Percentiles rank a stretch among this genome's conserved stretches.
These are phyloP conservation scores for Aspergillus luchuensis DNA, from an alignment of 2,329 filamentous ascomycete species.

Conservation along the genomic window DNA sequence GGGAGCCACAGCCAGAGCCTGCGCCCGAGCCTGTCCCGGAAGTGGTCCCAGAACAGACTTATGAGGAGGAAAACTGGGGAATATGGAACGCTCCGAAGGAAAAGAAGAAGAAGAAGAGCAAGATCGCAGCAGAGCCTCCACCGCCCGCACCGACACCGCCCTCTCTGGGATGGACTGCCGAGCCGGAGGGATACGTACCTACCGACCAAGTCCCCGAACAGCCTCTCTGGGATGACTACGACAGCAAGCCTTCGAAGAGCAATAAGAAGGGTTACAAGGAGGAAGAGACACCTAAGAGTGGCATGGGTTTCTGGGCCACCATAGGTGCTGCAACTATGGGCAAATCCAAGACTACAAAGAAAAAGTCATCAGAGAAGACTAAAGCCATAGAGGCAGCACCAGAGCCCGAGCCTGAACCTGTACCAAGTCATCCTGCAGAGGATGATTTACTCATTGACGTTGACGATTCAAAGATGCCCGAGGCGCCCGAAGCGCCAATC, in stretches of 20 bases:
- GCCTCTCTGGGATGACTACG: slow-evolving; percentile 40
- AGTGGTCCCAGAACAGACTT: slow-evolving; percentile 26
- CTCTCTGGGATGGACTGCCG: slow-evolving; percentile 46
- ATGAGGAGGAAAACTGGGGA: slow-evolving; percentile 33
- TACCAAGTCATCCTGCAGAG: slow-evolving; percentile 11
- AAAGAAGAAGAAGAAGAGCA: slow-evolving; percentile 53
- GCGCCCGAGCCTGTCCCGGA: slow-evolving; percentile 21
- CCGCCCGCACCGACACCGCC: slow-evolving; percentile 53
- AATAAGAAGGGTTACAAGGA: slow-evolving; percentile 37
- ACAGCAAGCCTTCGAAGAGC: slow-evolving; percentile 39
- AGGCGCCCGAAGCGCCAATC: slow-evolving; percentile 38
- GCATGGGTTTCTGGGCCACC: slow-evolving; percentile 48
- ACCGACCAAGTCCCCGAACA: slow-evolving; percentile 38
- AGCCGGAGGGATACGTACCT: slow-evolving; percentile 31
- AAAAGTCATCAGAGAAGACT: slow-evolving; percentile 51
- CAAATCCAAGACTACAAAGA: slow-evolving; percentile 45
- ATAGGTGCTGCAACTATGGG: slow-evolving; percentile 43
- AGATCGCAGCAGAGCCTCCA: slow-evolving; percentile 46
- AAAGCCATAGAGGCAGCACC: slow-evolving; percentile 42
- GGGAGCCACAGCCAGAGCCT: slow-evolving; percentile 30
- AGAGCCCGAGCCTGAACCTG: slow-evolving; percentile 22
- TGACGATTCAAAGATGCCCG: slow-evolving; percentile 32
- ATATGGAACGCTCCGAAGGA: slow-evolving; percentile 43
- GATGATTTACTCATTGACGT: slow-evolving; percentile 40
- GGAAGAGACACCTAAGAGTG: slow-evolving; percentile 43